Evolutionary conservation across 495 filamentous ascomycete genomes (phyloP).

Genomic region (Saxispiralis lemnorum): DNA sequence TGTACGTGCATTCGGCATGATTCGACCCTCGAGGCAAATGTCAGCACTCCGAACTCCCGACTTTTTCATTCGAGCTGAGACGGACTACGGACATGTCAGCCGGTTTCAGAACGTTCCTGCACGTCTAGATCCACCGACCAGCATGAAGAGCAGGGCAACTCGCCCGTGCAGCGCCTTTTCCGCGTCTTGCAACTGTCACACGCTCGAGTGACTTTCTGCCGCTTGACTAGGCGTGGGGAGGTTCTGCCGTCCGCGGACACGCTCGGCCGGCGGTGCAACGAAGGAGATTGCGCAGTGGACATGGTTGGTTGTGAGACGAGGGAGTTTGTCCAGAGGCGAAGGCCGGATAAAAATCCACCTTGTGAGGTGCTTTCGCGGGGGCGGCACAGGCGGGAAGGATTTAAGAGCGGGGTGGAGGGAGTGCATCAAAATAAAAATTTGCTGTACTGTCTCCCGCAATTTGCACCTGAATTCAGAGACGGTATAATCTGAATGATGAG

Average conservation of each 20-base stretch:
- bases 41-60: background rate
- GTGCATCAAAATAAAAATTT: no score
- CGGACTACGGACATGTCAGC: background rate
- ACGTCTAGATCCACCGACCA: background rate
- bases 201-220: constrained; percentile 9
- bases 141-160: constrained; percentile 4
- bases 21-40: background rate
- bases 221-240: background rate
- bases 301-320: no score
- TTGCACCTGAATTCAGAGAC: no score
- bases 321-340: no score
- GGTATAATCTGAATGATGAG: no score
- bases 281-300: no score
- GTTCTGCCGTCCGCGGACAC: background rate
- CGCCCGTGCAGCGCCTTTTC: constrained; percentile 9
- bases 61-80: background rate
- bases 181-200: constrained; percentile 12
- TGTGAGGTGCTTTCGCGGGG: no score
- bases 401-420: no score
- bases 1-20: constrained; percentile 3
- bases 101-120: background rate
- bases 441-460: no score
- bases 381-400: no score
- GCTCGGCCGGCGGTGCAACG: no score
- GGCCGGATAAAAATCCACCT: no score